Conservation (phyloP, 768 basidiomycete species). For the Tulasnella sp. region DNA sequence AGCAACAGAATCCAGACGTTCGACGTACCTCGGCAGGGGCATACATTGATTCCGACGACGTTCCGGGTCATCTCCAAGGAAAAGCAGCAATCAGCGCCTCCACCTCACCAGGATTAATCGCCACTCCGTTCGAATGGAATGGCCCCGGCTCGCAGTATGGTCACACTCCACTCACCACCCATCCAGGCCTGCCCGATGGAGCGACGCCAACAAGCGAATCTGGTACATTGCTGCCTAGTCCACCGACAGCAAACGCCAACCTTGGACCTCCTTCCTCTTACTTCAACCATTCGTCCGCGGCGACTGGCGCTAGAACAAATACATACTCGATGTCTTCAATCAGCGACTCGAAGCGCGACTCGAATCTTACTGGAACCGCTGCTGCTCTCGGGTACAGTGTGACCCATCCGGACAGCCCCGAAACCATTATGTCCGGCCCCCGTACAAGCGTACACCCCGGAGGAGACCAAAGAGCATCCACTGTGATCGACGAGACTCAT, state of each 20-base stretch:
- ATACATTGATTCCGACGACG: neutral
- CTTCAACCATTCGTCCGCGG: neutral
- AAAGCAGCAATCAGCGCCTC: neutral
- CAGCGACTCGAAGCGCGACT: neutral
- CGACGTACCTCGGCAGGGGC: neutral
- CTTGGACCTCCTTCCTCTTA: neutral
- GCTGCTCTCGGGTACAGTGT: neutral
- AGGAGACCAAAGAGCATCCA: neutral
- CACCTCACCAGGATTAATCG: neutral
- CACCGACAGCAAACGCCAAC: neutral
- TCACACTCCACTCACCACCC: neutral
- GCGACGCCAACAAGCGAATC: neutral
- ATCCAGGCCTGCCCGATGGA: neutral
- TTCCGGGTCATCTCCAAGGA: neutral
- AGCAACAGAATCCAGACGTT: neutral
- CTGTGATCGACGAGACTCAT: neutral
- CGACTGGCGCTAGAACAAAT: neutral
- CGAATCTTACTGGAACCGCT: neutral
- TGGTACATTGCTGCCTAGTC: neutral
- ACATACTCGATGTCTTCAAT: neutral
- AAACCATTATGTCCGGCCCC: neutral
- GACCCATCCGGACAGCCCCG: neutral
- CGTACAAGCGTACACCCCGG: neutral
- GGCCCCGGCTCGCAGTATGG: neutral
- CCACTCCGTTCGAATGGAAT: constrained; percentile 5